Conservation (phyloP, 352 stramenopile species). For the Globisporangium middletonii region DNA sequence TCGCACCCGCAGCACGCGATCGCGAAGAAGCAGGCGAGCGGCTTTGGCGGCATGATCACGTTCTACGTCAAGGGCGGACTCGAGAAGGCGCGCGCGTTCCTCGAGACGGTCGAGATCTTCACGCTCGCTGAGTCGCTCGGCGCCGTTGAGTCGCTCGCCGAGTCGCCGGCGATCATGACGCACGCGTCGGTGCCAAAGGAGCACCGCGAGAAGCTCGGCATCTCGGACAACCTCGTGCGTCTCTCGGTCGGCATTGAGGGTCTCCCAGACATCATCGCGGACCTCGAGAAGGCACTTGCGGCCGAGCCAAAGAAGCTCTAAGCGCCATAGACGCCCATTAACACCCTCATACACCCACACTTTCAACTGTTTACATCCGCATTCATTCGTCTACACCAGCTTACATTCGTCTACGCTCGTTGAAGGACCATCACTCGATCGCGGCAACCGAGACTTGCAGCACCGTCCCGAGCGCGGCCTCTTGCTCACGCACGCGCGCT, state of each 20-base stretch:
- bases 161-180: slow-evolving; percentile 94
- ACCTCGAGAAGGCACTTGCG: slow-evolving; percentile 78
- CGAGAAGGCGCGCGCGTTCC: slow-evolving; percentile 84
- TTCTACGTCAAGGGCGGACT: slow-evolving; percentile 92
- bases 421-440: slow-evolving; percentile 19
- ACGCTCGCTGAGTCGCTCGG: slow-evolving; percentile 94
- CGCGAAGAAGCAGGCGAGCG: slow-evolving; percentile 69
- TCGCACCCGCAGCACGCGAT: slow-evolving; percentile 89
- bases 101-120: slow-evolving; percentile 91
- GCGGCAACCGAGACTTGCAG: slow-evolving; percentile 36
- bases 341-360: neutral
- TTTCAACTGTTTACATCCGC: neutral
- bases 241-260: slow-evolving; percentile 92
- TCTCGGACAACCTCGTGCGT: slow-evolving; percentile 91
- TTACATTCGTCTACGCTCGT: neutral
- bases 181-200: slow-evolving; percentile 89
- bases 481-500: slow-evolving; percentile 28
- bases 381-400: neutral
- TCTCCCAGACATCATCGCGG: slow-evolving; percentile 87
- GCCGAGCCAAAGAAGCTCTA: slow-evolving; percentile 35
- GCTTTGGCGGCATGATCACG: slow-evolving; percentile 84
- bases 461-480: slow-evolving; percentile 32
- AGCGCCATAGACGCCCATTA: neutral
- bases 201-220: slow-evolving; percentile 84
- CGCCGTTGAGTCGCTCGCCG: slow-evolving; percentile 90